Percentiles rank a stretch among this genome's conserved stretches.
phyloP scores from a whole-genome alignment of 352 stramenopile genomes.

The Phytophthora rubi region DNA sequence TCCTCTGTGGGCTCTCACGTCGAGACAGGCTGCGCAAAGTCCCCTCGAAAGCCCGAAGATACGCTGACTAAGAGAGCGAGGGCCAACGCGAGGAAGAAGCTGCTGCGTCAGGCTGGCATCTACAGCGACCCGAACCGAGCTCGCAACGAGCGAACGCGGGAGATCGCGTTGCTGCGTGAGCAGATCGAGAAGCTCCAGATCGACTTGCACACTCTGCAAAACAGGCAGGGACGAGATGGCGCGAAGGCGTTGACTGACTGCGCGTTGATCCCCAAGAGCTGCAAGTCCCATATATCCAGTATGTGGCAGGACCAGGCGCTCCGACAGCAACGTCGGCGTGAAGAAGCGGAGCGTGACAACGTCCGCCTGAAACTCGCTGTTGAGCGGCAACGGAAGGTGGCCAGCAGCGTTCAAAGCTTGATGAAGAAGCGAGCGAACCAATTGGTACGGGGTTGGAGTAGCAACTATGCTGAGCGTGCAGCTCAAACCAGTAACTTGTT shows the following conservation, averaged over 20 bases:
- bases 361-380: constrained; percentile 42
- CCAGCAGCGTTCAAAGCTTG: constrained; percentile 12
- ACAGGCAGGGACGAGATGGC: background rate
- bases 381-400: constrained; percentile 33
- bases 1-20: background rate
- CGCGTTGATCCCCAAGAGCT: background rate
- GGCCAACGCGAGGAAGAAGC: constrained; percentile 31
- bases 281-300: constrained; percentile 14
- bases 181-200: constrained; percentile 42
- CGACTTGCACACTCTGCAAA: constrained; percentile 31
- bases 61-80: constrained; percentile 12
- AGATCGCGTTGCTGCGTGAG: constrained; percentile 45
- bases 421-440: constrained; percentile 22
- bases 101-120: constrained; percentile 23
- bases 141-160: constrained; percentile 40
- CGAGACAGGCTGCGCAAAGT: background rate
- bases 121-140: constrained; percentile 41
- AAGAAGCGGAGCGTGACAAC: constrained; percentile 45
- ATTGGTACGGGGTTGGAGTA: constrained; percentile 10
- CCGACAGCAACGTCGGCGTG: constrained; percentile 37
- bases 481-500: constrained; percentile 2
- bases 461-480: background rate
- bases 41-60: background rate
- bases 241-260: background rate
- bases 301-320: constrained; percentile 34